Evolutionary conservation across 208 protist genomes (phyloP), one percentile per base, ranked within the genome.

Genomic region (Herpetomonas tarakana): DNA sequence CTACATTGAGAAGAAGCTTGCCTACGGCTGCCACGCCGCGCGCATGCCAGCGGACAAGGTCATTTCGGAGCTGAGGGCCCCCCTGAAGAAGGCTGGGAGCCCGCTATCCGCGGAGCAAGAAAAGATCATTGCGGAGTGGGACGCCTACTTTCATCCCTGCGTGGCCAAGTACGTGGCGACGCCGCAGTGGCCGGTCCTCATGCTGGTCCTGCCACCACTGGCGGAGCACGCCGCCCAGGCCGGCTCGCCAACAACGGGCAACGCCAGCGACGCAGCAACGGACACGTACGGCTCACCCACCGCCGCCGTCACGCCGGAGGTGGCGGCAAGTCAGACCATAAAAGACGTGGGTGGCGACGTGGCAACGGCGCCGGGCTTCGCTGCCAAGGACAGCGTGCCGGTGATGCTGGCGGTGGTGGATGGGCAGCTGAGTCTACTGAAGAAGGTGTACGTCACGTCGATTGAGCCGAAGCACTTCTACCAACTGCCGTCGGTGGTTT

Each of bases 381-480:
- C 67, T 11, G 59, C 65, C 1, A 59, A 58, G 39, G 71, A 78
- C 55, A 91, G 74, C 4, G 52, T 76, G 0, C 64, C 74, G 12
- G 86, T 67, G 12, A 73, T 87, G 3, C 16, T 92, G 19, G 30
- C 71, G 6, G 41, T 72, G 31, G 58, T 91, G 11, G 68, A 52
- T 28, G 68, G 72, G 29, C 56, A 77, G 58, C 52, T 88, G 51
- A 87, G 77, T 55, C 65, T 93, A 14, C 22, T 86, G 24, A 68
- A 74, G 55, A 73, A 58, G 28, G 73, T 88, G 6, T 93, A 86
- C 54, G 81, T 93, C 26, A 72, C 67, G 58, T 82, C 74, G 56
- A 78, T 76, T 31, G 86, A 93, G 58, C 85, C 85, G 2, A 88
- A 89, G 67, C 80, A 68, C 31, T 89, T 93, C 51, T 88, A 81